phyloP scores from a whole-genome alignment of 768 basidiomycete species.

The Suillus subluteus region DNA sequence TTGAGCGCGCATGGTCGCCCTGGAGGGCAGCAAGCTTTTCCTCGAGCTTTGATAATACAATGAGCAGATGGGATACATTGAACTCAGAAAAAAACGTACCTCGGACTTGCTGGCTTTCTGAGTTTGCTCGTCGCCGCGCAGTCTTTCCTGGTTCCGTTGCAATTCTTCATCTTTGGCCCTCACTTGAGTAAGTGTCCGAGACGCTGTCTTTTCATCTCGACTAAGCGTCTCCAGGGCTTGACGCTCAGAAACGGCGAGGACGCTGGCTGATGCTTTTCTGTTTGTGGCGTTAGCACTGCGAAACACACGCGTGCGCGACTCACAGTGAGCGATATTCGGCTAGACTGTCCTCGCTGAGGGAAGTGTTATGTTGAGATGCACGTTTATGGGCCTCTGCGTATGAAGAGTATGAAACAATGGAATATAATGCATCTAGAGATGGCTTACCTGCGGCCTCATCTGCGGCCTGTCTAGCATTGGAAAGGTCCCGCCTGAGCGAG shows the following conservation, averaged over 20 bases:
- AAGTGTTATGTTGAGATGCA: conserved; percentile 73
- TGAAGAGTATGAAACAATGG: conserved; percentile 13
- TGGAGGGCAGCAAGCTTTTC: conserved; percentile 58
- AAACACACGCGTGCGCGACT: conserved; percentile 9
- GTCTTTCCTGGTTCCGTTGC: conserved; percentile 56
- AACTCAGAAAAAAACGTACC: conserved; percentile 40
- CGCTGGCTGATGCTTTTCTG: conserved; percentile 80
- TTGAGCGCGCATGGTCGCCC: conserved; percentile 62
- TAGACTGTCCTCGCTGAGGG: conserved; percentile 81
- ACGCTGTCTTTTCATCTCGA: conserved; percentile 80
- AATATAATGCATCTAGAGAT: neutral
- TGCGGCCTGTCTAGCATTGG: conserved; percentile 66
- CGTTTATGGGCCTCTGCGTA: conserved; percentile 71
- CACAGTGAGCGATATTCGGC: conserved; percentile 67
- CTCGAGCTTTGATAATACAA: conserved; percentile 48
- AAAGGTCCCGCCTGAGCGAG: conserved; percentile 65
- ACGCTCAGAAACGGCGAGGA: conserved; percentile 84
- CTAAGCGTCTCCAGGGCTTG: conserved; percentile 80
- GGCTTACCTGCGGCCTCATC: conserved; percentile 76
- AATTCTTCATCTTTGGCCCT: conserved; percentile 72
- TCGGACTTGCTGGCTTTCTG: conserved; percentile 59
- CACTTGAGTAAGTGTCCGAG: conserved; percentile 64
- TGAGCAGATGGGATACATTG: conserved; percentile 4
- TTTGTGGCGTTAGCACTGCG: neutral
- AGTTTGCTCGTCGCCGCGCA: conserved; percentile 54